phyloP scores from a whole-genome alignment of 192 early-diverging fungal species.

The Dissophora globulifera region DNA sequence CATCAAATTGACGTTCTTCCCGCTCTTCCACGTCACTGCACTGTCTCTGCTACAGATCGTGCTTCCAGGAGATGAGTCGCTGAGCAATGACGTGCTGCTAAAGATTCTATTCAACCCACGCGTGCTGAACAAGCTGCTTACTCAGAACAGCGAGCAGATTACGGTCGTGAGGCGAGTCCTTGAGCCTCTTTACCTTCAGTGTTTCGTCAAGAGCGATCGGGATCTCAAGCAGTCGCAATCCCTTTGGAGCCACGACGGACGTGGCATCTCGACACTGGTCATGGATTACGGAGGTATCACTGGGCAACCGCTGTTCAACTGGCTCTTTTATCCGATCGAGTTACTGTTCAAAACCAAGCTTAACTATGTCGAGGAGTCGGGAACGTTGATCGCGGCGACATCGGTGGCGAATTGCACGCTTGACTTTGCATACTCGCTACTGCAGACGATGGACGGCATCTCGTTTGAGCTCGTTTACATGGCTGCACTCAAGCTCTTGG shows the following conservation, averaged over 20 bases:
- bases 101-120: slow-evolving; percentile 45
- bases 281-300: slow-evolving; percentile 44
- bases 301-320: slow-evolving; percentile 46
- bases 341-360: slow-evolving; percentile 35
- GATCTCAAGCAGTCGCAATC: slow-evolving; percentile 33
- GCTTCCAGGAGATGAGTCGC: slow-evolving; percentile 39
- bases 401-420: slow-evolving; percentile 35
- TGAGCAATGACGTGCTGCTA: slow-evolving; percentile 39
- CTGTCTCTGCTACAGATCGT: slow-evolving; percentile 43
- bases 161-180: slow-evolving; percentile 36
- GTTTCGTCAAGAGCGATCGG: slow-evolving; percentile 26
- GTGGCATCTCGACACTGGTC: slow-evolving; percentile 30
- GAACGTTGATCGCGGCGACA: slow-evolving; percentile 42
- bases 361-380: slow-evolving; percentile 47
- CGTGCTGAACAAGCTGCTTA: slow-evolving; percentile 40
- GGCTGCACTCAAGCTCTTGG: slow-evolving; percentile 33
- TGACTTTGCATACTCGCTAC: slow-evolving; percentile 45
- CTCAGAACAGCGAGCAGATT: slow-evolving; percentile 30
- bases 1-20: slow-evolving; percentile 53
- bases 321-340: slow-evolving; percentile 51
- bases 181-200: slow-evolving; percentile 40
- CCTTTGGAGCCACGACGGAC: slow-evolving; percentile 41
- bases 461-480: slow-evolving; percentile 47
- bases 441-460: slow-evolving; percentile 47
- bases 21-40: slow-evolving; percentile 47